Evolutionary conservation across 805 yeast species (phyloP).

Genomic region (Crinitomyces ghanaensis): DNA sequence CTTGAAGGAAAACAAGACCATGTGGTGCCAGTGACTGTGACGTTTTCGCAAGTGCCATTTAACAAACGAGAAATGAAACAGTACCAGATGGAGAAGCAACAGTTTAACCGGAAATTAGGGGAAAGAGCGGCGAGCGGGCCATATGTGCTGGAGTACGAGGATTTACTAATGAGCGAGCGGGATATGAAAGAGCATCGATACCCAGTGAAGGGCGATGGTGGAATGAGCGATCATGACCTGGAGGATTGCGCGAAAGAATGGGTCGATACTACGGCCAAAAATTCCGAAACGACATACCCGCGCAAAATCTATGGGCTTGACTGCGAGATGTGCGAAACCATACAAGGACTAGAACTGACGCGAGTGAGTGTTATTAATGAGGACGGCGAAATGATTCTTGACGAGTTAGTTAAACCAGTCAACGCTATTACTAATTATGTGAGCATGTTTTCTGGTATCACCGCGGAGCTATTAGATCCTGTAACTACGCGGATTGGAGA

Average conservation of each 20-base stretch:
- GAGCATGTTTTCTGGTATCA: constrained; percentile 80
- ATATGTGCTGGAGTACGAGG: constrained; percentile 31
- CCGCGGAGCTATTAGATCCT: constrained; percentile 48
- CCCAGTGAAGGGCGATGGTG: constrained; percentile 44
- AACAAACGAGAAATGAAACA: constrained; percentile 43
- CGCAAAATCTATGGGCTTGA: constrained; percentile 64
- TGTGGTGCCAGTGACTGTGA: constrained; percentile 40
- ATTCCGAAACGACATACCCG: constrained; percentile 41
- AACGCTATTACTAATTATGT: constrained; percentile 67
- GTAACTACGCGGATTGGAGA: constrained; percentile 59
- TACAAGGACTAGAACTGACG: constrained; percentile 45
- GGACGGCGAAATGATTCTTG: constrained; percentile 45
- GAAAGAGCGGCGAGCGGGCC: constrained; percentile 1
- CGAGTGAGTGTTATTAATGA: constrained; percentile 66
- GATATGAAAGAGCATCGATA: constrained; percentile 40
- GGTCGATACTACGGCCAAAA: constrained; percentile 40
- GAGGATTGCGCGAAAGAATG: constrained; percentile 23
- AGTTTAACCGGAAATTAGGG: constrained; percentile 22
- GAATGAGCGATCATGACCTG: constrained; percentile 7
- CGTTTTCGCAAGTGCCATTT: constrained; percentile 46
- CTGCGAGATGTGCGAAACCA: constrained; percentile 83
- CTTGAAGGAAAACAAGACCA: constrained; percentile 59
- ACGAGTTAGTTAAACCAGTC: constrained; percentile 67
- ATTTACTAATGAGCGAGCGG: constrained; percentile 40
- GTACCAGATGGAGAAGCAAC: constrained; percentile 19